A percentile compares a stretch with the other conserved stretches of the same genome.
Evolutionary conservation across 2,329 filamentous ascomycete genomes (phyloP).

Genomic region (Emmonsiellopsis sp.): DNA sequence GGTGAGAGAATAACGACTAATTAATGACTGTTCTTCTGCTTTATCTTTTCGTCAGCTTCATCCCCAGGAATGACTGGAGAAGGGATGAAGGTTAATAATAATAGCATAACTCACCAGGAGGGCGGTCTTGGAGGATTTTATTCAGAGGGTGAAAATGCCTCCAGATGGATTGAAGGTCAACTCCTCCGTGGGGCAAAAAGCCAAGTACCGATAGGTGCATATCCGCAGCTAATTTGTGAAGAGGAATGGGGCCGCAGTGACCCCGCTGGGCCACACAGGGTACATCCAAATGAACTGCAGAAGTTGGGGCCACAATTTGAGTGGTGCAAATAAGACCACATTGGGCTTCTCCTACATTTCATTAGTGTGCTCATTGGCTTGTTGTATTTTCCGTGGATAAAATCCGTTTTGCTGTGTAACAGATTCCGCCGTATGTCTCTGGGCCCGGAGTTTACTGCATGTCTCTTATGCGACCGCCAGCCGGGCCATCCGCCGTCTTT

Average conservation of each 20-base stretch:
- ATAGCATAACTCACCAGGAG: not conserved
- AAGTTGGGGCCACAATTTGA: not conserved
- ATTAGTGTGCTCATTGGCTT: not conserved
- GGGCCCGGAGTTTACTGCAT: not conserved
- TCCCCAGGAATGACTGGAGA: not conserved
- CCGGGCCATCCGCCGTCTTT: not conserved
- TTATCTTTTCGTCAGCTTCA: no score
- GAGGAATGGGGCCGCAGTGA: not conserved
- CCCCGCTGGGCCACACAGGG: not conserved
- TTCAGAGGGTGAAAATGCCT: not conserved
- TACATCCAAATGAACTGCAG: not conserved
- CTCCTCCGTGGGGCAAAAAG: no score
- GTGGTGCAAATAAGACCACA: not conserved
- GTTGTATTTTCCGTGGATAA: not conserved
- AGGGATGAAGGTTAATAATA: not conserved
- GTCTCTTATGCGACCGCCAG: not conserved
- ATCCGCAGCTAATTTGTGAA: not conserved
- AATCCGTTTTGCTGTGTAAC: no score
- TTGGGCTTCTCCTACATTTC: not conserved
- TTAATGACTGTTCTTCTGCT: no score
- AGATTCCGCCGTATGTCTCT: not conserved
- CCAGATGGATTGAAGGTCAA: not conserved
- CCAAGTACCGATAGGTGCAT: not conserved
- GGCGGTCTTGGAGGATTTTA: no score
- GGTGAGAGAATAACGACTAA: no score